phyloP scores from a whole-genome alignment of 2,329 filamentous ascomycete species.

The Mycosphaerella sp. region DNA sequence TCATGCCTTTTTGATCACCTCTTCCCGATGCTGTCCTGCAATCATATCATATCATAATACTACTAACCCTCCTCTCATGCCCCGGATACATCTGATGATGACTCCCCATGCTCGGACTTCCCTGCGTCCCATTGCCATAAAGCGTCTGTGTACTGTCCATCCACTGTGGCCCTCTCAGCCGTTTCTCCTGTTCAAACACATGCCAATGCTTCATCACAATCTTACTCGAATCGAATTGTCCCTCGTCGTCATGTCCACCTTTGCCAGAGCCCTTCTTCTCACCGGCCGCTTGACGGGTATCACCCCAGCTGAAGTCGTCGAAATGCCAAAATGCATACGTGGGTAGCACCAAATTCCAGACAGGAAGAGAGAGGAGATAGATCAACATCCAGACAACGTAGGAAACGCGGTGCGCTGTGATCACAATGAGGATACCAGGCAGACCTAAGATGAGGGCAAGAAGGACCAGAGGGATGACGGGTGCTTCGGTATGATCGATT shows the following conservation, averaged over 20 bases:
- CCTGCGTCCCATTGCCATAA: slow-evolving; percentile 14
- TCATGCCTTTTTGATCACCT: no score
- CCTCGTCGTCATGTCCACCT: slow-evolving; percentile 57
- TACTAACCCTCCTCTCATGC: slow-evolving; percentile 24
- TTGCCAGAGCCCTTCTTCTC: slow-evolving; percentile 82
- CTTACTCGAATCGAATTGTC: slow-evolving; percentile 96
- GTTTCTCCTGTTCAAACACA: slow-evolving; percentile 72
- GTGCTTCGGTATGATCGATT: slow-evolving; percentile 52
- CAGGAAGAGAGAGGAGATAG: slow-evolving; percentile 83
- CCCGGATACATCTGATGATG: slow-evolving; percentile 13
- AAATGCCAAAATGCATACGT: slow-evolving; percentile 99
- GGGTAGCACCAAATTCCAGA: slow-evolving; percentile 97
- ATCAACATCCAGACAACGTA: slow-evolving; percentile 98
- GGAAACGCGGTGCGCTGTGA: slow-evolving; percentile 86
- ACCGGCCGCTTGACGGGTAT: slow-evolving; percentile 89
- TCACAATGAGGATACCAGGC: slow-evolving; percentile 80
- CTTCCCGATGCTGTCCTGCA: no score
- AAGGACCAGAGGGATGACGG: slow-evolving; percentile 84
- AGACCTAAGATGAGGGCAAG: slow-evolving; percentile 88
- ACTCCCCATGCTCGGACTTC: slow-evolving; percentile 10
- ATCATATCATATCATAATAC: slow-evolving; percentile 17
- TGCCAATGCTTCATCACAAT: slow-evolving; percentile 99
- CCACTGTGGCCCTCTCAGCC: slow-evolving; percentile 24
- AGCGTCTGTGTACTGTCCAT: slow-evolving; percentile 9
- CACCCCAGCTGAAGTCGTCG: slow-evolving; percentile 98